A percentile compares a stretch with the other conserved stretches of the same genome.
These are phyloP conservation scores for Cenchrus purpureus DNA, from an alignment of 176 grass and related monocot species.

Conservation along the genomic window DNA sequence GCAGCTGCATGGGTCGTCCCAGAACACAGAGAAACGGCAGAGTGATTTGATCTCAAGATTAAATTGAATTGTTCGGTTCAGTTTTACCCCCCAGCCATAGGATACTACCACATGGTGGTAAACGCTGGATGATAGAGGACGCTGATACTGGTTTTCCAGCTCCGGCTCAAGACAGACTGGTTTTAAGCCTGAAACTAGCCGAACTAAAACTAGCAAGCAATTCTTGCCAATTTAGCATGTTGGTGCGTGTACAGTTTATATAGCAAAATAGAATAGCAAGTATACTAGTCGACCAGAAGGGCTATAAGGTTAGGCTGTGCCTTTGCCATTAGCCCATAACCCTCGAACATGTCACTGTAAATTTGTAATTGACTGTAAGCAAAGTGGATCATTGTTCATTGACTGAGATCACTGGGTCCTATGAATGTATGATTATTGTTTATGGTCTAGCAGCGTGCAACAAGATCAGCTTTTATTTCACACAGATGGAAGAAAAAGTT, in stretches of 20 bases:
- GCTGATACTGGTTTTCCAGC: constrained; percentile 9
- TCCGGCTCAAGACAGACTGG: not conserved
- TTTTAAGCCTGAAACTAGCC: not conserved
- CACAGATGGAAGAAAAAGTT: not conserved
- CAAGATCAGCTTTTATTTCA: not conserved
- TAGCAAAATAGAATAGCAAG: not conserved
- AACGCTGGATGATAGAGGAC: constrained; percentile 47
- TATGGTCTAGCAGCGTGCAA: not conserved
- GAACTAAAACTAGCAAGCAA: not conserved
- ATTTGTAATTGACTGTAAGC: constrained; percentile 1
- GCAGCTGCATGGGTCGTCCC: constrained; percentile 73
- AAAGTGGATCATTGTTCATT: not conserved
- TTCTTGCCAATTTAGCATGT: constrained; percentile 4
- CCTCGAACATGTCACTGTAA: not conserved
- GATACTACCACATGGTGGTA: not conserved
- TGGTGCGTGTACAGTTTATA: not conserved
- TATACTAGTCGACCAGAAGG: not conserved
- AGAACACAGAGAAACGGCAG: constrained; percentile 46
- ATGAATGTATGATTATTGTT: not conserved
- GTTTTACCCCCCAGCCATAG: not conserved
- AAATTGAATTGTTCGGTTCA: constrained; percentile 15
- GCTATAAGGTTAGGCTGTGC: not conserved
- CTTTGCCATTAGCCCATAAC: not conserved
- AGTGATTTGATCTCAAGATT: constrained; percentile 13
- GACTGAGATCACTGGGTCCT: not conserved